Percentiles rank a stretch among this genome's conserved stretches.
phyloP scores from a whole-genome alignment of 148 eudicot species.

The Chenopodium suecicum region DNA sequence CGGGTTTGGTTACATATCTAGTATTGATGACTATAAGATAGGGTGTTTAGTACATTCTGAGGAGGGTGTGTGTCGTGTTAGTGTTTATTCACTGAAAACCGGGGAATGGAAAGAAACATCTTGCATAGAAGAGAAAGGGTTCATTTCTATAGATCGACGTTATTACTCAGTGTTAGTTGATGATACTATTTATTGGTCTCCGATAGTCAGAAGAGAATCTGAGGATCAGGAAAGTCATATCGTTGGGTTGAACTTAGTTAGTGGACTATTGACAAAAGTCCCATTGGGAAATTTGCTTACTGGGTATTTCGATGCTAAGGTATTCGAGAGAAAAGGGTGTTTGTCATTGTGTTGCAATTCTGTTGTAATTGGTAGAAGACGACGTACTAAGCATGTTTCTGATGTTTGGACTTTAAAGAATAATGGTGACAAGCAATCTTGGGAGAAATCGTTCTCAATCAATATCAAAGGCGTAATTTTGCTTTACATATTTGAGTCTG shows the following conservation, averaged over 20 bases:
- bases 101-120: background rate
- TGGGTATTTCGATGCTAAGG: background rate
- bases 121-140: background rate
- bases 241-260: background rate
- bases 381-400: background rate
- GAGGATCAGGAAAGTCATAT: background rate
- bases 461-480: background rate
- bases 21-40: conserved; percentile 11
- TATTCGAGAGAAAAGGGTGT: background rate
- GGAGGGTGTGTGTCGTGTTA: background rate
- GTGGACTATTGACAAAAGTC: background rate
- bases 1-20: background rate
- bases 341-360: background rate
- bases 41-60: background rate
- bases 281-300: background rate
- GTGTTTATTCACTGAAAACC: background rate
- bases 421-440: conserved; percentile 6
- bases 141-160: background rate
- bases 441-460: conserved; percentile 5
- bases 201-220: background rate
- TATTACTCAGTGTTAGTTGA: background rate
- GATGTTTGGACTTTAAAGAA: conserved; percentile 12
- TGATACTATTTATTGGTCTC: conserved; percentile 16
- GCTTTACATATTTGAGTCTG: conserved; percentile 1
- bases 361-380: too few relatives aligned